Evolutionary conservation across 2,329 filamentous ascomycete species (phyloP), one percentile per base, ranked within the genome.

Genomic region (Colletotrichum sp.): DNA sequence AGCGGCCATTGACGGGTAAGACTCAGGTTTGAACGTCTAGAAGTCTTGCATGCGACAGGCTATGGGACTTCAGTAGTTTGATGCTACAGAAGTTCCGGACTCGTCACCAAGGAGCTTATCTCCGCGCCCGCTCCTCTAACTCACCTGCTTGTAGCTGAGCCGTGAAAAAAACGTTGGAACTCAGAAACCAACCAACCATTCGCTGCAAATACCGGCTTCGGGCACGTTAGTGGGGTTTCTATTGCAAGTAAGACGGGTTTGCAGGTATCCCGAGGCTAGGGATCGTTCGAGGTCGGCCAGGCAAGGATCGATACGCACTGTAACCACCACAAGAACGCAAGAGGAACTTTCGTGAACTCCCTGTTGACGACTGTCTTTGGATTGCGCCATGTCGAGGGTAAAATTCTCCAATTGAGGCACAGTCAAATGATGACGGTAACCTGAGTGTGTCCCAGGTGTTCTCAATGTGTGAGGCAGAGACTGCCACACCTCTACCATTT

Each of bases 381-480:
- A 34, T 27, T 15, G 21, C 18, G 29, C 58, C 33, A 61, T 61
- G 33, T 34, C 3, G 57, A 18, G 8, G 21, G 13, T 8, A 13
- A 6, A 0, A 9, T n/a, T 16, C 6, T 34, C 18, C 5, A 33
- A 29, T 11, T 34, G 57, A 58, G 55, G 57, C 29, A 59, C 57
- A 59, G 57, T 34, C 57, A 31, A 29, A 59, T 59, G 21, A 62
- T 62, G 58, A 62, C 33, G 8, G 58, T n/a, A 8, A 62, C 4
- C 24, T 62, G 58, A 31, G 31, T 21, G 5, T 21, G 11, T 38
- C 33, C 18, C 31, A 61, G 33, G 6, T 36, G 58, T 33, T 6
- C 31, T 62, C 18, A 11, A 36, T 3, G 0, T 24, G 58, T 18
- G n/a, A 12, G 58, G 36, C 2, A 61, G 29, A 13, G 0, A 62